A percentile compares a stretch with the other conserved stretches of the same genome.
phyloP scores from a whole-genome alignment of 2,329 filamentous ascomycete species.

The Acrocalymma vagum region DNA sequence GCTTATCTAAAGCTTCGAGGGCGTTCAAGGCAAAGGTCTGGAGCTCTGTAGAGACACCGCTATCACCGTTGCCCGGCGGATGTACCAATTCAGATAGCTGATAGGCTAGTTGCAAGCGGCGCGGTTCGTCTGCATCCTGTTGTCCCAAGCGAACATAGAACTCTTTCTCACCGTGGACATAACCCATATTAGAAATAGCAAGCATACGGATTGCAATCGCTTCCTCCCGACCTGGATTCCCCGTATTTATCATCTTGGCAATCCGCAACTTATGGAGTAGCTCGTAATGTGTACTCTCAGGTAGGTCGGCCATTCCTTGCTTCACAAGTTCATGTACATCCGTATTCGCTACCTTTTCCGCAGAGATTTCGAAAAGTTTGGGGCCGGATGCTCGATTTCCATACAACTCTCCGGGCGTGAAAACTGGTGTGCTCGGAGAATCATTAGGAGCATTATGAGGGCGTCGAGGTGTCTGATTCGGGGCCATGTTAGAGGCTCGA shows the following conservation, averaged over 20 bases:
- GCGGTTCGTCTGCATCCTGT: constrained; percentile 88
- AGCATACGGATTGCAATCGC: constrained; percentile 83
- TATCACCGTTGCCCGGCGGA: constrained; percentile 74
- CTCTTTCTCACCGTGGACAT: constrained; percentile 82
- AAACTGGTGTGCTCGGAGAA: constrained; percentile 57
- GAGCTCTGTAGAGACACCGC: constrained; percentile 74
- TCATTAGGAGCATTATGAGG: constrained; percentile 55
- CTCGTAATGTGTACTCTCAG: constrained; percentile 80
- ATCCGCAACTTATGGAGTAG: constrained; percentile 83
- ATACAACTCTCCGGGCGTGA: constrained; percentile 44
- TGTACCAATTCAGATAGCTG: constrained; percentile 93
- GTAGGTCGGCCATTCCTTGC: constrained; percentile 65
- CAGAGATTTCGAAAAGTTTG: constrained; percentile 68
- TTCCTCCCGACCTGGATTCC: constrained; percentile 73
- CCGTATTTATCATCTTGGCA: constrained; percentile 78
- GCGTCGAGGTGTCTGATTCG: constrained; percentile 61
- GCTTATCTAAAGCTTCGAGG: constrained; percentile 85
- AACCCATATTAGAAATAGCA: constrained; percentile 89
- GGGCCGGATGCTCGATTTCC: constrained; percentile 37
- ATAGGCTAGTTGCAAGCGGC: constrained; percentile 87
- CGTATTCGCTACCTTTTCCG: constrained; percentile 53
- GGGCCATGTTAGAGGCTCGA: constrained; percentile 65
- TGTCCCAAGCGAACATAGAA: constrained; percentile 88
- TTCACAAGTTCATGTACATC: constrained; percentile 53
- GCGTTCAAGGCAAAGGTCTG: constrained; percentile 84